phyloP scores from a whole-genome alignment of 192 early-diverging fungal genomes.

The Backusella westeae region DNA sequence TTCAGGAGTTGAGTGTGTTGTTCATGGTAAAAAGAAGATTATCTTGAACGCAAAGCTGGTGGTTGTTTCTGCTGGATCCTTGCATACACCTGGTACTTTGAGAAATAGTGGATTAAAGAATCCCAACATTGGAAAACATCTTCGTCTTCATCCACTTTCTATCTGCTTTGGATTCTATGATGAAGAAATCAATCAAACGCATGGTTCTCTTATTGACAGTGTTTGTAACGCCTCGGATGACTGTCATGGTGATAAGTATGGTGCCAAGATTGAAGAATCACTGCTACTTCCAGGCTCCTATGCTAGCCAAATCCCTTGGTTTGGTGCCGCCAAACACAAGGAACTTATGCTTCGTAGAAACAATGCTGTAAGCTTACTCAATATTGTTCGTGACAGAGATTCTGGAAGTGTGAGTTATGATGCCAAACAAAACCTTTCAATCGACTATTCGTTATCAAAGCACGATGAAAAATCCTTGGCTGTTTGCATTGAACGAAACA shows the following conservation, averaged over 20 bases:
- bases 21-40: constrained; percentile 26
- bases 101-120: constrained; percentile 65
- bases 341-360: constrained; percentile 43
- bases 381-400: constrained; percentile 65
- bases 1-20: constrained; percentile 48
- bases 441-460: constrained; percentile 51
- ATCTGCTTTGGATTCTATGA: constrained; percentile 66
- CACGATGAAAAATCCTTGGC: constrained; percentile 51
- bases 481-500: constrained; percentile 39
- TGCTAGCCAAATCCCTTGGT: constrained; percentile 46
- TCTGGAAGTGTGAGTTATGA: constrained; percentile 46
- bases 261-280: constrained; percentile 64
- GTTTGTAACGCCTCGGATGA: constrained; percentile 57
- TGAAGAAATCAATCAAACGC: constrained; percentile 42
- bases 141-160: constrained; percentile 63
- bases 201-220: constrained; percentile 67
- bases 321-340: constrained; percentile 50
- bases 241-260: constrained; percentile 61
- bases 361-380: constrained; percentile 48
- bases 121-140: constrained; percentile 64
- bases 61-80: constrained; percentile 58
- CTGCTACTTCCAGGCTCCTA: constrained; percentile 52
- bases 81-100: constrained; percentile 65
- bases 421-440: constrained; percentile 35
- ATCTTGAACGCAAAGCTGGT: constrained; percentile 55